Percentiles rank a stretch among this genome's conserved stretches.
Evolutionary conservation across 345 rosid genomes (phyloP).

Genomic region (Noccaea caerulescens): DNA sequence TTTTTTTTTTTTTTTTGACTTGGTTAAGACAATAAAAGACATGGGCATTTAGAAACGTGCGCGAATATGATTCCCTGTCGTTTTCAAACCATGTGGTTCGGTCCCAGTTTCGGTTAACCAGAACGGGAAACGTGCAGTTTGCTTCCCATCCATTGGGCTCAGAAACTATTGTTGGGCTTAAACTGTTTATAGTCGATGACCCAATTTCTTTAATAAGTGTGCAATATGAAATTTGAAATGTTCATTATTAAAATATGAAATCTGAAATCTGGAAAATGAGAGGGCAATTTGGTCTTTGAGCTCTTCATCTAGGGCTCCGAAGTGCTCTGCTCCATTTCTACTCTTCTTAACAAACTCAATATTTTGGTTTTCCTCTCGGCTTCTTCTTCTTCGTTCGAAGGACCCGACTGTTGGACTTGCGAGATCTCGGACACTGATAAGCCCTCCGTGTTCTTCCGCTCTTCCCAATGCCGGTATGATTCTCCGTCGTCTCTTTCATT

Average conservation of each 20-base stretch:
- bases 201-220: neutral
- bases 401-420: neutral
- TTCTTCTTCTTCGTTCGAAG: constrained; percentile 7
- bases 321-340: constrained; percentile 33
- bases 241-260: too few relatives aligned
- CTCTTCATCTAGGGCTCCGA: constrained; percentile 35
- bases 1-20: constrained; percentile 18
- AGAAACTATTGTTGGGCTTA: neutral
- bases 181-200: neutral
- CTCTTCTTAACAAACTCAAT: constrained; percentile 11
- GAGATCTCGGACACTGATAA: constrained; percentile 25
- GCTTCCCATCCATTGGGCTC: constrained; percentile 7
- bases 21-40: neutral
- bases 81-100: neutral
- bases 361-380: constrained; percentile 2
- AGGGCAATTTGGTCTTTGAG: constrained; percentile 35
- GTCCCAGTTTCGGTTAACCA: neutral
- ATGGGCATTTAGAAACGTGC: constrained; percentile 27
- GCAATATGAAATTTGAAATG: neutral
- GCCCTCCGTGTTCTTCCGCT: constrained; percentile 16
- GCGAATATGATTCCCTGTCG: constrained; percentile 16
- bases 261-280: neutral
- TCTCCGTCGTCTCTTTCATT: constrained; percentile 18
- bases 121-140: neutral
- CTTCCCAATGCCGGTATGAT: constrained; percentile 44